Conservation (phyloP, 1,139 yeast species). For the Groenewaldozyma sp. region DNA sequence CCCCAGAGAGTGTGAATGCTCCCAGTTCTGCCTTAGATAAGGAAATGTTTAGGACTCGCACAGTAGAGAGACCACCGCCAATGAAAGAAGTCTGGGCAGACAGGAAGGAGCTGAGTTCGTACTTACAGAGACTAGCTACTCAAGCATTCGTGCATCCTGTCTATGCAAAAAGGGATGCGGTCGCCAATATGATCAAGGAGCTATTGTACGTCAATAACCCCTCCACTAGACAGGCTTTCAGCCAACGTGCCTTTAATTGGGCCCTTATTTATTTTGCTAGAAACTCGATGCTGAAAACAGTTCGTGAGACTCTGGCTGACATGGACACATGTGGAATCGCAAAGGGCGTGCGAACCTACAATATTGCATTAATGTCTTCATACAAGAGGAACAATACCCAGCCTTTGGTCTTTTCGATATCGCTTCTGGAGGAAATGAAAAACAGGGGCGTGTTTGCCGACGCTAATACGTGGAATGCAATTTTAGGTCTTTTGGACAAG, state of each 20-base stretch:
- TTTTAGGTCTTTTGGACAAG: slow-evolving; percentile 3
- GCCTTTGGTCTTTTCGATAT: slow-evolving; percentile 15
- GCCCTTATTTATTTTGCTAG: slow-evolving; percentile 35
- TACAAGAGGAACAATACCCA: slow-evolving; percentile 24
- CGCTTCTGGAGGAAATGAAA: slow-evolving; percentile 28
- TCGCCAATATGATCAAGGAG: slow-evolving; percentile 24
- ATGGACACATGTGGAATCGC: slow-evolving; percentile 30
- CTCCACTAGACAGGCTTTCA: slow-evolving; percentile 28
- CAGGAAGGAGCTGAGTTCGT: background rate
- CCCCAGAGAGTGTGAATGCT: background rate
- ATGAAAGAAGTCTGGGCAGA: background rate
- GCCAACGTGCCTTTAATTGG: slow-evolving; percentile 36
- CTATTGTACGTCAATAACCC: slow-evolving; percentile 35
- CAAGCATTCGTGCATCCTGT: background rate
- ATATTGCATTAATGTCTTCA: slow-evolving; percentile 28
- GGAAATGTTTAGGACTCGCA: background rate
- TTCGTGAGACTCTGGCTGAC: slow-evolving; percentile 35
- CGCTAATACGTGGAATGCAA: slow-evolving; percentile 33
- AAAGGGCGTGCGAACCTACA: slow-evolving; percentile 38
- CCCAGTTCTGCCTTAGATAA: too few species aligned
- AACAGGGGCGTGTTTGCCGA: slow-evolving; percentile 27
- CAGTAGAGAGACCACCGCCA: background rate
- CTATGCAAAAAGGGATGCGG: slow-evolving; percentile 6
- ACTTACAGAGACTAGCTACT: background rate
- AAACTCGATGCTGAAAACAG: slow-evolving; percentile 34